Conservation (phyloP, 306 rosid genomes). For the Rosa multiflora region DNA sequence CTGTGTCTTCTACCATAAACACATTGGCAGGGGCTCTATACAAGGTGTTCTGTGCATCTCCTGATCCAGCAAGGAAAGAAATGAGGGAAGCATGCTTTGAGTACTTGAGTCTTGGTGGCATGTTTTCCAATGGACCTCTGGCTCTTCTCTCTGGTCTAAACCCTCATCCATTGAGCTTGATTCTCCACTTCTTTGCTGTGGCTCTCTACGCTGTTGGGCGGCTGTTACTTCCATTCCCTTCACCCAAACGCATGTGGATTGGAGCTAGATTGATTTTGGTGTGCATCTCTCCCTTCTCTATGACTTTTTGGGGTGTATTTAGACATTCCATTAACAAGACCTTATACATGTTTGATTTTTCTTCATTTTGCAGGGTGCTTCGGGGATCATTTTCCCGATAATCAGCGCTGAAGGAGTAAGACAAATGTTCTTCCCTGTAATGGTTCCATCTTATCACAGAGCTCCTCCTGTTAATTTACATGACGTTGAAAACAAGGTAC, state of each 20-base stretch:
- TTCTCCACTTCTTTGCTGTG: constrained; percentile 54
- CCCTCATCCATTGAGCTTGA: constrained; percentile 47
- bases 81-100: constrained; percentile 58
- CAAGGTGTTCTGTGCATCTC: constrained; percentile 45
- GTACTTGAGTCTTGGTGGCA: constrained; percentile 58
- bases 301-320: background rate
- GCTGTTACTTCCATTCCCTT: constrained; percentile 57
- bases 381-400: constrained; percentile 38
- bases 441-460: constrained; percentile 31
- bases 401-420: constrained; percentile 38
- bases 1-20: constrained; percentile 67
- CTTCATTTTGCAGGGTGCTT: constrained; percentile 35
- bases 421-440: constrained; percentile 40
- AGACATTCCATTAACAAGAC: background rate
- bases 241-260: constrained; percentile 51
- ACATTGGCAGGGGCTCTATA: constrained; percentile 46
- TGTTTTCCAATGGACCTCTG: constrained; percentile 51
- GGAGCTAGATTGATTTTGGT: constrained; percentile 58
- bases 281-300: constrained; percentile 14
- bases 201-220: constrained; percentile 50
- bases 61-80: constrained; percentile 64
- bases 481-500: background rate
- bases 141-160: constrained; percentile 61
- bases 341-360: background rate
- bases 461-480: constrained; percentile 22